Percentiles rank a stretch among this genome's conserved stretches.
phyloP scores from a whole-genome alignment of 345 rosid genomes.

The Acer yangbiense region DNA sequence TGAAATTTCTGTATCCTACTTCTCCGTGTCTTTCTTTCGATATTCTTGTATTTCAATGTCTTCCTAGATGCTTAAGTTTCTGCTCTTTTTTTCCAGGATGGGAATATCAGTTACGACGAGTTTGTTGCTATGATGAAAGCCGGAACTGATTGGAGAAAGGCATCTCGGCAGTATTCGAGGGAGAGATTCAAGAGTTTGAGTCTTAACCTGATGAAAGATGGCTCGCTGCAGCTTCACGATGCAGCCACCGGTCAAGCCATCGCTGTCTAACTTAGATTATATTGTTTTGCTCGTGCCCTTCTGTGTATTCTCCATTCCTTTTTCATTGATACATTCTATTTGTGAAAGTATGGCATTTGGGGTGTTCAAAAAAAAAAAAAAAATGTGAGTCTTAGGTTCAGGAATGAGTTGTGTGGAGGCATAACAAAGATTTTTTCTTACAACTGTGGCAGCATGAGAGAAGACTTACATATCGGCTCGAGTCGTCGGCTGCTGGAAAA shows the following conservation, averaged over 20 bases:
- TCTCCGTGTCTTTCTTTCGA: no score
- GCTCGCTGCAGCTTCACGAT: conserved; percentile 89
- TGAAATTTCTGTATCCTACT: no score
- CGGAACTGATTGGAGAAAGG: conserved; percentile 99
- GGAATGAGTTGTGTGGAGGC: conserved; percentile 12
- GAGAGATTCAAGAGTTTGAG: conserved; percentile 98
- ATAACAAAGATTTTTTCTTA: conserved; percentile 3
- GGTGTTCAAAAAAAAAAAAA: conserved; percentile 6
- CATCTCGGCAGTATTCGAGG: conserved; percentile 93
- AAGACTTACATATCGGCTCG: conserved; percentile 1
- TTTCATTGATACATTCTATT: conserved; percentile 11
- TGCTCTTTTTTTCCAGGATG: conserved; percentile 53
- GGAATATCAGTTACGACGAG: conserved; percentile 86
- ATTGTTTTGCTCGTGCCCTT: conserved; percentile 19
- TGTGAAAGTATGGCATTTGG: conserved; percentile 3
- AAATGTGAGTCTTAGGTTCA: conserved; percentile 9
- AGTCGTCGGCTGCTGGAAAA: conserved; percentile 13
- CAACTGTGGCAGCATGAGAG: conserved; percentile 20
- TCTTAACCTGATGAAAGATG: conserved; percentile 92
- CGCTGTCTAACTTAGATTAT: conserved; percentile 46
- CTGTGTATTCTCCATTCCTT: conserved; percentile 14
- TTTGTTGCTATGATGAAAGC: conserved; percentile 98
- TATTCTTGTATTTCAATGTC: background rate
- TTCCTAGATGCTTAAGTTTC: background rate
- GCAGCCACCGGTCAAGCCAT: conserved; percentile 79